phyloP scores from a whole-genome alignment of 495 filamentous ascomycete species.

The Pseudomonodictys pantanalensis region DNA sequence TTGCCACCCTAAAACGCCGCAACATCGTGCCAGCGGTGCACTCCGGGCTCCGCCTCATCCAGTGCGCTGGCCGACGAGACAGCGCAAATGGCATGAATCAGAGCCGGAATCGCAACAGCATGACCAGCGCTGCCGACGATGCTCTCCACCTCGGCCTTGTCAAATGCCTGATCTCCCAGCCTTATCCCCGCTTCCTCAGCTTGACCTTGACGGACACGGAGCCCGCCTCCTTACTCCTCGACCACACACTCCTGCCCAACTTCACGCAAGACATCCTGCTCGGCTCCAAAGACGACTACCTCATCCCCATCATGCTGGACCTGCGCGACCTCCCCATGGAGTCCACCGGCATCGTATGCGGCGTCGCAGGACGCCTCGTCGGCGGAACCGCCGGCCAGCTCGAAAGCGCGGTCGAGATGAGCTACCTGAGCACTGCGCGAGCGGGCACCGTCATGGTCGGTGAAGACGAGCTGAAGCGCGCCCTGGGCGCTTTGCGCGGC shows the following conservation, averaged over 20 bases:
- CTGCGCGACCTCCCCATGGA: constrained; percentile 77
- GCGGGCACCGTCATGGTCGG: constrained; percentile 88
- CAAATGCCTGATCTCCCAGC: constrained; percentile 66
- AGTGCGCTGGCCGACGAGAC: constrained; percentile 71
- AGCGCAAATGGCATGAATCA: constrained; percentile 13
- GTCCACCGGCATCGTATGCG: constrained; percentile 90
- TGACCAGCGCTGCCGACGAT: constrained; percentile 42
- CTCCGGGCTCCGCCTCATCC: constrained; percentile 65
- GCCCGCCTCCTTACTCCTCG: constrained; percentile 76
- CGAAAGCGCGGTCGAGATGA: constrained; percentile 69
- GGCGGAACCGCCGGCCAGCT: constrained; percentile 44
- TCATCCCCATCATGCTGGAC: constrained; percentile 89
- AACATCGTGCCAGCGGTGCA: constrained; percentile 72
- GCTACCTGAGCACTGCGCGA: constrained; percentile 82
- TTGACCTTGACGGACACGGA: constrained; percentile 83
- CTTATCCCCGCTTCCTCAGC: constrained; percentile 67
- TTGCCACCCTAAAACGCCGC: constrained; percentile 67
- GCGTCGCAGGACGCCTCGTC: constrained; percentile 77
- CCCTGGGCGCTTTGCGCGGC: constrained; percentile 63
- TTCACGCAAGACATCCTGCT: constrained; percentile 61
- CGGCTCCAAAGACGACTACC: constrained; percentile 72
- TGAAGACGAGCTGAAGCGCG: constrained; percentile 65
- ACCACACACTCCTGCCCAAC: constrained; percentile 65
- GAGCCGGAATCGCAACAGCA: constrained; percentile 35
- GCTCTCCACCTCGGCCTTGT: constrained; percentile 66